Conservation (phyloP, 768 basidiomycete genomes). For the Suillus hirtellus region DNA sequence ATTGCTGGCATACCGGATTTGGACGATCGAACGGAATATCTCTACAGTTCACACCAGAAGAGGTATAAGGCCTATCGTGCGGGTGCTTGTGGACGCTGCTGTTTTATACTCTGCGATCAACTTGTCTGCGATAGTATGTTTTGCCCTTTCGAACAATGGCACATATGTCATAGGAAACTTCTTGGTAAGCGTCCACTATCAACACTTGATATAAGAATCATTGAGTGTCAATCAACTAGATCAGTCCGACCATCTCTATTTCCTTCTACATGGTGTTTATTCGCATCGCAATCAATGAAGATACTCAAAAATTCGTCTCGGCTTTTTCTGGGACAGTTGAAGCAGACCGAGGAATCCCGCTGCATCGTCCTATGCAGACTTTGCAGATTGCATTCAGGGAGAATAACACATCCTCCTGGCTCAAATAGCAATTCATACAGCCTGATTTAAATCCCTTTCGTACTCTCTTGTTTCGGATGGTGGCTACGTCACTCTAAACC, state of each 20-base stretch:
- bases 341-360: too few species aligned
- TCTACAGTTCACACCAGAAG: not conserved
- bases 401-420: too few species aligned
- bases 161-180: slow-evolving; percentile 1
- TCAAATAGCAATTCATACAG: too few species aligned
- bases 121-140: slow-evolving; percentile 6
- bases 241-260: slow-evolving; percentile 8
- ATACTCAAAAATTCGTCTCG: too few species aligned
- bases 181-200: not conserved
- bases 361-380: too few species aligned
- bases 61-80: not conserved
- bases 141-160: not conserved
- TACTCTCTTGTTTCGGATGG: not conserved
- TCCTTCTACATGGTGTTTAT: slow-evolving; percentile 16
- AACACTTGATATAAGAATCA: not conserved
- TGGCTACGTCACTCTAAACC: not conserved
- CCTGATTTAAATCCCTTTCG: too few species aligned
- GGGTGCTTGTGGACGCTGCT: not conserved
- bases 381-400: too few species aligned
- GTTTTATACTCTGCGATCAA: slow-evolving; percentile 9
- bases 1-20: not conserved
- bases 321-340: too few species aligned
- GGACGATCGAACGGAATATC: not conserved
- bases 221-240: not conserved
- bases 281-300: not conserved